Conservation (phyloP, 352 stramenopile species). For the Phytophthora boehmeriae region DNA sequence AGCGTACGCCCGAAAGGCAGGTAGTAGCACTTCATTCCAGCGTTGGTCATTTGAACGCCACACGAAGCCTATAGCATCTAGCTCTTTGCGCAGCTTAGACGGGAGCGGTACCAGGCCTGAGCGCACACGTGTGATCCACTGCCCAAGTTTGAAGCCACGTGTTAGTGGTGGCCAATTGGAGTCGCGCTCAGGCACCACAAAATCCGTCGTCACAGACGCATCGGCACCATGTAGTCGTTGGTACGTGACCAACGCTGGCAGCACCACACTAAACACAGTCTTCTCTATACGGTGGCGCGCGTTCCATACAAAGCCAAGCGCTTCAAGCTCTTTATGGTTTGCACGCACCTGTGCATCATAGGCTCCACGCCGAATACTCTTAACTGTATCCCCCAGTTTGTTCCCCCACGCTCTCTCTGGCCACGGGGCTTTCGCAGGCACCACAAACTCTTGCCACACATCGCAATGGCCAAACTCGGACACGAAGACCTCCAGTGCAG, state of each 20-base stretch:
- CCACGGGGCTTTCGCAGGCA: constrained; percentile 80
- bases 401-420: constrained; percentile 83
- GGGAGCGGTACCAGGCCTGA: constrained; percentile 50
- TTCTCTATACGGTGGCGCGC: constrained; percentile 65
- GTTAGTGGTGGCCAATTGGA: constrained; percentile 56
- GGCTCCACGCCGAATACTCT: constrained; percentile 89
- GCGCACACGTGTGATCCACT: constrained; percentile 77
- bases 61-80: constrained; percentile 71
- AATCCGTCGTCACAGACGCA: constrained; percentile 65
- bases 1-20: constrained; percentile 68
- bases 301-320: constrained; percentile 94
- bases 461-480: constrained; percentile 89
- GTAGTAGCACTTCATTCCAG: constrained; percentile 68
- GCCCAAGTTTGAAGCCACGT: constrained; percentile 66
- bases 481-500: constrained; percentile 86
- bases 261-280: constrained; percentile 54
- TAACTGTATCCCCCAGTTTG: constrained; percentile 90
- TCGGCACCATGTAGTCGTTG: constrained; percentile 46
- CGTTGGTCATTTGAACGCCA: constrained; percentile 79
- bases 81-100: constrained; percentile 42
- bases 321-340: constrained; percentile 75
- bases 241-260: constrained; percentile 65
- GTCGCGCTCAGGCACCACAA: constrained; percentile 68
- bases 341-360: constrained; percentile 82
- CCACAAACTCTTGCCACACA: constrained; percentile 92